Evolutionary conservation across 495 filamentous ascomycete genomes (phyloP).

Genomic region (Chlorociboria aeruginascens): DNA sequence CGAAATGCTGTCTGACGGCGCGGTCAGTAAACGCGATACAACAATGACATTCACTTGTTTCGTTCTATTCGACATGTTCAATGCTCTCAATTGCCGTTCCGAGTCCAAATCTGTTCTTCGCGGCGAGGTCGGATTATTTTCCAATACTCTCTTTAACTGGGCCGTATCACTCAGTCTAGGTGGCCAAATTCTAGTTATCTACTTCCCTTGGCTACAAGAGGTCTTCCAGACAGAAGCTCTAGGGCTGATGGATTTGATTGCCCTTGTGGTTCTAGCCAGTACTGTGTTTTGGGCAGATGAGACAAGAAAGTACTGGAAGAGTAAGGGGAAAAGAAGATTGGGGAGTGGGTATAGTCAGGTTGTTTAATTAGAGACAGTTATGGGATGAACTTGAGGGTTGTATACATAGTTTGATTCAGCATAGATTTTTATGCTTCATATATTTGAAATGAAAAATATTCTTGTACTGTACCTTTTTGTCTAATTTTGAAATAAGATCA

Average conservation of each 20-base stretch:
- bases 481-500: not conserved
- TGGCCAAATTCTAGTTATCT: conserved; percentile 83
- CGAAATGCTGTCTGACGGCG: conserved; percentile 69
- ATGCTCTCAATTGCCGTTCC: conserved; percentile 84
- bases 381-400: not conserved
- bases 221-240: conserved; percentile 94
- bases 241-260: conserved; percentile 54
- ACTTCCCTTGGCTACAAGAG: conserved; percentile 82
- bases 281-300: conserved; percentile 94
- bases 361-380: conserved; percentile 8
- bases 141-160: conserved; percentile 92
- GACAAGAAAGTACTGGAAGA: conserved; percentile 57
- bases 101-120: conserved; percentile 79
- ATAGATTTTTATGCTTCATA: not conserved
- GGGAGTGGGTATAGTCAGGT: conserved; percentile 21
- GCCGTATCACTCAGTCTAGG: conserved; percentile 73
- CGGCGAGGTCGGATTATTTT: conserved; percentile 71
- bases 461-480: not conserved
- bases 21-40: conserved; percentile 84
- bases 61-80: conserved; percentile 98
- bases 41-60: conserved; percentile 99
- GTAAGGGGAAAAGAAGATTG: conserved; percentile 14
- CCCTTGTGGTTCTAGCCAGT: conserved; percentile 63
- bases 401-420: conserved; percentile 4
- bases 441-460: not conserved